Percentiles rank a stretch among this genome's conserved stretches.
Conservation (phyloP, 805 yeast genomes). For the Lachancea sp. region DNA sequence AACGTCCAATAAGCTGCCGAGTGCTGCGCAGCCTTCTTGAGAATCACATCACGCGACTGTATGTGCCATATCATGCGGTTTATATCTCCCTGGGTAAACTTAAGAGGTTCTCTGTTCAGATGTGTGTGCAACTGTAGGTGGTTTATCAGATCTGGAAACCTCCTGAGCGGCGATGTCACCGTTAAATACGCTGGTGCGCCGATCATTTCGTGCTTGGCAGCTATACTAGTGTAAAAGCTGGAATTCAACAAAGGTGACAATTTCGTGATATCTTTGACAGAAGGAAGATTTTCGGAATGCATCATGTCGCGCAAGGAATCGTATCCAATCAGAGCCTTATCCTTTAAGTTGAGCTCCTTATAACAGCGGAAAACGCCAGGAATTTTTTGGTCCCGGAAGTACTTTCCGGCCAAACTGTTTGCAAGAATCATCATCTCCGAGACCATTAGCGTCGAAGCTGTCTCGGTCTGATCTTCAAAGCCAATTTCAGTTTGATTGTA, state of each 20-base stretch:
- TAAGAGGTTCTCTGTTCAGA: constrained; percentile 26
- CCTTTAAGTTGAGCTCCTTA: constrained; percentile 27
- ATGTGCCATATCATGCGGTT: constrained; percentile 38
- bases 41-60: constrained; percentile 39
- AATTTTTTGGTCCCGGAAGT: constrained; percentile 38
- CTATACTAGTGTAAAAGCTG: constrained; percentile 43
- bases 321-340: constrained; percentile 22
- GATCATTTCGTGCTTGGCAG: constrained; percentile 51
- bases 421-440: constrained; percentile 81
- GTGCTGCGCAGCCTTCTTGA: constrained; percentile 28
- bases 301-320: constrained; percentile 21
- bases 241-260: constrained; percentile 44
- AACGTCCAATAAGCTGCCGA: constrained; percentile 36
- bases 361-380: constrained; percentile 45
- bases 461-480: constrained; percentile 24
- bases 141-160: constrained; percentile 72
- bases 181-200: constrained; percentile 61
- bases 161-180: constrained; percentile 83
- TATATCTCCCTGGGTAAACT: constrained; percentile 34
- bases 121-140: constrained; percentile 66
- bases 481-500: constrained; percentile 14
- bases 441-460: constrained; percentile 58
- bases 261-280: constrained; percentile 38
- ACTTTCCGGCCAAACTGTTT: constrained; percentile 52
- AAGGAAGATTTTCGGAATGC: constrained; percentile 16